Conservation (phyloP, 495 filamentous ascomycete genomes). For the Achaetomiella virescens region DNA sequence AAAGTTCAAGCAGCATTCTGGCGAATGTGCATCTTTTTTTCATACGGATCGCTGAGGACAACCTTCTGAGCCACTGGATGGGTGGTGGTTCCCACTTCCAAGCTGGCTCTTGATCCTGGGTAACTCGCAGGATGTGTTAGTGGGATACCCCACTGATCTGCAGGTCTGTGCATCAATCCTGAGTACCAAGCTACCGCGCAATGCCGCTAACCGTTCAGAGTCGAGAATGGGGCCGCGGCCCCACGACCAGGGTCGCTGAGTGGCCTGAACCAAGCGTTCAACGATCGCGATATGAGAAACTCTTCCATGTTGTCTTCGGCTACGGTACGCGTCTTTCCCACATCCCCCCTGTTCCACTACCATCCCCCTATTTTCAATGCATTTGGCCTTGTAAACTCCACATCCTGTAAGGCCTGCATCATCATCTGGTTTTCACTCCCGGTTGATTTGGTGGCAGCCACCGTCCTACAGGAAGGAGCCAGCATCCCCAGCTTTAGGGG, state of each 20-base stretch:
- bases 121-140: constrained; percentile 10
- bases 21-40: too few relatives aligned
- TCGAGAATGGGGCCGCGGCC: constrained; percentile 8
- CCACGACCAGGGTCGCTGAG: constrained; percentile 11
- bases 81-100: neutral
- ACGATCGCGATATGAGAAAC: constrained; percentile 10
- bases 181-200: constrained; percentile 23
- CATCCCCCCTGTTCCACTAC: constrained; percentile 11
- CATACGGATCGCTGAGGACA: too few relatives aligned
- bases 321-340: constrained; percentile 27
- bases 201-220: constrained; percentile 21
- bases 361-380: constrained; percentile 9
- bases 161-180: neutral
- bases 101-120: neutral
- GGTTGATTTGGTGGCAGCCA: neutral
- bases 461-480: too few relatives aligned
- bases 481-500: too few relatives aligned
- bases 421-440: neutral
- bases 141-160: constrained; percentile 6
- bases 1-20: too few relatives aligned
- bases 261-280: constrained; percentile 9
- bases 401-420: neutral
- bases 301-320: constrained; percentile 15
- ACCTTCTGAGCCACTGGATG: neutral
- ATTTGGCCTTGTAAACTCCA: neutral